Percentiles rank a stretch among this genome's conserved stretches.
phyloP scores from a whole-genome alignment of 1,284 basidiomycete genomes.

The Sparassis latifolia region DNA sequence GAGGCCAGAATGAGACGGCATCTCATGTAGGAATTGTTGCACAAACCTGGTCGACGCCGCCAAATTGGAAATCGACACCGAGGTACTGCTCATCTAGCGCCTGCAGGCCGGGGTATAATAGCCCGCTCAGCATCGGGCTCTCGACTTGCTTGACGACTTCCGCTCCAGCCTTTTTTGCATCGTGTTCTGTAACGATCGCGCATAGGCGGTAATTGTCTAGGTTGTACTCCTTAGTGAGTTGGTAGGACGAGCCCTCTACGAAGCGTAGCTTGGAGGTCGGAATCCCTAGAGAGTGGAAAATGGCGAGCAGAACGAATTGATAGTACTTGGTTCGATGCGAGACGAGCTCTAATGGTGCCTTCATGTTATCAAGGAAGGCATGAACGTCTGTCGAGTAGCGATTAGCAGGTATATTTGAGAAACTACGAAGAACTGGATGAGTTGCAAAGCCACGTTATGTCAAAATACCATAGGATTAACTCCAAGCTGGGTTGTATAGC shows the following conservation, averaged over 20 bases:
- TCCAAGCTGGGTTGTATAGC: no score
- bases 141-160: constrained; percentile 99
- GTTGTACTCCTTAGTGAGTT: constrained; percentile 88
- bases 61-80: constrained; percentile 95
- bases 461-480: no score
- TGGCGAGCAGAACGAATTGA: constrained; percentile 72
- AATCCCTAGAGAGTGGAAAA: constrained; percentile 88
- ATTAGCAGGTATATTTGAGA: not conserved
- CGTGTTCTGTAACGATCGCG: constrained; percentile 89
- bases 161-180: constrained; percentile 97
- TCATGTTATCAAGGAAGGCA: constrained; percentile 97
- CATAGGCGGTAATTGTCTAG: constrained; percentile 92
- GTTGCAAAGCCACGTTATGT: no score
- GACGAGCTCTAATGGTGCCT: constrained; percentile 94
- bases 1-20: not conserved
- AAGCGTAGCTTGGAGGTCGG: constrained; percentile 83
- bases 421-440: no score
- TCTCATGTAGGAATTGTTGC: constrained; percentile 2
- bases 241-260: constrained; percentile 88
- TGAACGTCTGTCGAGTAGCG: constrained; percentile 68
- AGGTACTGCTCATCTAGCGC: constrained; percentile 98
- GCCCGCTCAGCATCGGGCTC: constrained; percentile 82
- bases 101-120: constrained; percentile 95
- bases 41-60: constrained; percentile 89
- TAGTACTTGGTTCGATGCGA: constrained; percentile 90